Evolutionary conservation across 495 filamentous ascomycete genomes (phyloP).

Genomic region (Aspergillus sclerotiicarbonarius): DNA sequence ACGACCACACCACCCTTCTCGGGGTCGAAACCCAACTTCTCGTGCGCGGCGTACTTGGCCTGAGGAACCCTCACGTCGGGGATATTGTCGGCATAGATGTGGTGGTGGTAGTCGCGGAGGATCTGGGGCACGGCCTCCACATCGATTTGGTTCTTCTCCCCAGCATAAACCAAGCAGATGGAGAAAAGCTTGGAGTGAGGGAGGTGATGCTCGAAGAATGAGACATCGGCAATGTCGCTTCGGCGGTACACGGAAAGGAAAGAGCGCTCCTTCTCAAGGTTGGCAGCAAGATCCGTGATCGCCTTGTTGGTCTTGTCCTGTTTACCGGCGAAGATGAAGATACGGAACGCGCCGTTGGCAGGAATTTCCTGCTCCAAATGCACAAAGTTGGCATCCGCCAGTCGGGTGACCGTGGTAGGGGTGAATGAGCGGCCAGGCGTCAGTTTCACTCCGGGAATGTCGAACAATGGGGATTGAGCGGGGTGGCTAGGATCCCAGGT

Average conservation of each 20-base stretch:
- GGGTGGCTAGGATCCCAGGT: conserved; percentile 74
- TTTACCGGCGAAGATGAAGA: conserved; percentile 79
- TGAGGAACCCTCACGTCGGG: conserved; percentile 68
- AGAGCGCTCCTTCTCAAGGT: conserved; percentile 60
- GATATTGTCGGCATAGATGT: conserved; percentile 84
- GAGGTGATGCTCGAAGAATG: conserved; percentile 77
- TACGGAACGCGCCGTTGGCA: conserved; percentile 79
- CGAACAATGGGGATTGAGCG: conserved; percentile 66
- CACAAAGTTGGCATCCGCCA: conserved; percentile 81
- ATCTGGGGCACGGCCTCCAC: conserved; percentile 64
- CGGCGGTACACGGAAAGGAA: conserved; percentile 68
- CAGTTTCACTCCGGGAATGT: conserved; percentile 58
- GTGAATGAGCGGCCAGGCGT: conserved; percentile 69
- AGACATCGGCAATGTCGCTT: conserved; percentile 59
- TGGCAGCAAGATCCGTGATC: conserved; percentile 63
- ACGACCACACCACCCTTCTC: conserved; percentile 76
- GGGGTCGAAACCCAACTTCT: conserved; percentile 78
- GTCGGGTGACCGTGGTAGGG: conserved; percentile 74
- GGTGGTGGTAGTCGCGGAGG: conserved; percentile 71
- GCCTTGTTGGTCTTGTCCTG: conserved; percentile 58
- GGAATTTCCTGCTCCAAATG: conserved; percentile 87
- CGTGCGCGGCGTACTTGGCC: conserved; percentile 71
- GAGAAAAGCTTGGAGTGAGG: conserved; percentile 82
- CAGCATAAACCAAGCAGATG: conserved; percentile 69
- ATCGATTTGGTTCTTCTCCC: conserved; percentile 60